phyloP scores from a whole-genome alignment of 2,329 filamentous ascomycete species.

The Trichophyton simii region DNA sequence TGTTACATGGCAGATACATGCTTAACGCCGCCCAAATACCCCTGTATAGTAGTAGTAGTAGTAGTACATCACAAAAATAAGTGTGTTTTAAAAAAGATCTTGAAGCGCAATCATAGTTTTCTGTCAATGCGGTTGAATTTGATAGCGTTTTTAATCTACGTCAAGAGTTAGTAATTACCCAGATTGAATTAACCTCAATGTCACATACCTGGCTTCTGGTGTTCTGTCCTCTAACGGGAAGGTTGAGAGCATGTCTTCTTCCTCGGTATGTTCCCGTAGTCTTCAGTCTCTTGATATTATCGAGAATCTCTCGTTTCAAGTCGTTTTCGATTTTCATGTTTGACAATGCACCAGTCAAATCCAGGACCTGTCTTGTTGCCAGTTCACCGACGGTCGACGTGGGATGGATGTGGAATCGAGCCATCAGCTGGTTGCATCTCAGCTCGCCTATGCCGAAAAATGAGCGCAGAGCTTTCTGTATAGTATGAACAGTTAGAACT shows the following conservation, averaged over 20 bases:
- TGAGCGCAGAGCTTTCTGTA: conserved; percentile 50
- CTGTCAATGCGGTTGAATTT: conserved; percentile 49
- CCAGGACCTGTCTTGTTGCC: conserved; percentile 61
- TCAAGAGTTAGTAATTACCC: conserved; percentile 12
- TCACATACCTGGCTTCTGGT: conserved; percentile 59
- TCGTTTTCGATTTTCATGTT: conserved; percentile 93
- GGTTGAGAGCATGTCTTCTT: conserved; percentile 76
- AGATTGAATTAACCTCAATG: background rate
- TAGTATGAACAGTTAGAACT: background rate
- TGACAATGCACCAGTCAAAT: conserved; percentile 72
- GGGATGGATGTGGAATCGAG: conserved; percentile 78
- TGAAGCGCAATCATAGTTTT: conserved; percentile 21
- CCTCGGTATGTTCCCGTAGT: conserved; percentile 88
- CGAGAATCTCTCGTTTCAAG: conserved; percentile 59
- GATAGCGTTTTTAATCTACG: conserved; percentile 45
- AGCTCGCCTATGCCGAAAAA: conserved; percentile 77
- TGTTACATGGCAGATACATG: background rate
- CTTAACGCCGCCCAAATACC: background rate
- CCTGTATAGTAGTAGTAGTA: background rate
- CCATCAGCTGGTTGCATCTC: conserved; percentile 62
- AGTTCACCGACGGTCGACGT: conserved; percentile 65
- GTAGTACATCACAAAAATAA: background rate
- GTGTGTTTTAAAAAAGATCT: background rate
- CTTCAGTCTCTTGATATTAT: conserved; percentile 74
- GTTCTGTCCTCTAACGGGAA: conserved; percentile 82